phyloP scores from a whole-genome alignment of 2,329 filamentous ascomycete species.

The Ambrosiella cleistominuta region DNA sequence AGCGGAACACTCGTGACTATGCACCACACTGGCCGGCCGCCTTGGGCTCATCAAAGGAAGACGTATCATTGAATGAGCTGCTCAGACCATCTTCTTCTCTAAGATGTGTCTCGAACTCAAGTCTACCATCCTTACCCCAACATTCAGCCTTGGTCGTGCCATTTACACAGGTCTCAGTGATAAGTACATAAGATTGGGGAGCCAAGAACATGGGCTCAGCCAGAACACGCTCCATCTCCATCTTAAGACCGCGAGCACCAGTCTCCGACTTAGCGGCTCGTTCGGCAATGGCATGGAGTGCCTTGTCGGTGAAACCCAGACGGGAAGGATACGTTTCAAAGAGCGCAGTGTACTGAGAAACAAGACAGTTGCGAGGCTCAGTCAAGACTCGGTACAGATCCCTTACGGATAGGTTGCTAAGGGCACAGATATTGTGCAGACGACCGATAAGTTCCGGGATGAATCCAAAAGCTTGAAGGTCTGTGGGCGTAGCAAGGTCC shows the following conservation, averaged over 20 bases:
- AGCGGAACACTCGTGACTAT: not conserved
- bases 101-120: slow-evolving; percentile 51
- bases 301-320: slow-evolving; percentile 64
- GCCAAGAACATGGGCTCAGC: slow-evolving; percentile 70
- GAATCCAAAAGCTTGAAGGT: slow-evolving; percentile 73
- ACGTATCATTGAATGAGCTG: no score
- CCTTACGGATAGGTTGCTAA: slow-evolving; percentile 51
- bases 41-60: slow-evolving; percentile 17
- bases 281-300: slow-evolving; percentile 65
- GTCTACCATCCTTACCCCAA: slow-evolving; percentile 52
- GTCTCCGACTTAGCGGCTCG: slow-evolving; percentile 45
- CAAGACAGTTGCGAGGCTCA: slow-evolving; percentile 74
- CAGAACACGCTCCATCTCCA: slow-evolving; percentile 63
- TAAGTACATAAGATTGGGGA: slow-evolving; percentile 56
- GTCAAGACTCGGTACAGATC: slow-evolving; percentile 76
- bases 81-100: slow-evolving; percentile 39
- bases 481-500: slow-evolving; percentile 55
- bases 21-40: slow-evolving; percentile 19
- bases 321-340: slow-evolving; percentile 67
- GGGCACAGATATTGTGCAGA: slow-evolving; percentile 73
- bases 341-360: slow-evolving; percentile 75
- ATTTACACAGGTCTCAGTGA: slow-evolving; percentile 51
- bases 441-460: slow-evolving; percentile 95
- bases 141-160: slow-evolving; percentile 42
- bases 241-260: slow-evolving; percentile 61